Percentiles rank a stretch among this genome's conserved stretches.
phyloP scores from a whole-genome alignment of 2,329 filamentous ascomycete genomes.

The Nannizzia gypsea region DNA sequence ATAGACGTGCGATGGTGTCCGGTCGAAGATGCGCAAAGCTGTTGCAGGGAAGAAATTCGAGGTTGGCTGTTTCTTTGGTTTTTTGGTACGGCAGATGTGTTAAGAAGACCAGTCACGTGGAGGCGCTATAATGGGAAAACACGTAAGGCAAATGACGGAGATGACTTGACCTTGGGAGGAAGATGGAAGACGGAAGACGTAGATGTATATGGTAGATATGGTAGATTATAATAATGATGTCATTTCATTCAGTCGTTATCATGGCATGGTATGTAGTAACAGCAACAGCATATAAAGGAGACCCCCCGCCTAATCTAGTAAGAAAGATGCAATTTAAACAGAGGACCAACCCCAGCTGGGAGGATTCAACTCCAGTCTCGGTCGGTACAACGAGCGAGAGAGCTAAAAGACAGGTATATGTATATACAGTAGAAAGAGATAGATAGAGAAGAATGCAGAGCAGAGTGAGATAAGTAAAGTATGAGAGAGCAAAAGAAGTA shows the following conservation, averaged over 20 bases:
- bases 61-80: neutral
- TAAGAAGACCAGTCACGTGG: no score
- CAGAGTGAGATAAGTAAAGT: neutral
- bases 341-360: neutral
- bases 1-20: neutral
- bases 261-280: neutral
- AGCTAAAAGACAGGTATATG: neutral
- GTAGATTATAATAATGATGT: no score
- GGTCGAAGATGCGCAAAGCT: neutral
- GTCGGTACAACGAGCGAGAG: neutral
- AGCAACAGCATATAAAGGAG: neutral
- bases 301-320: neutral
- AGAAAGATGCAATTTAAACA: neutral
- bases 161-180: neutral
- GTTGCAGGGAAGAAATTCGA: neutral
- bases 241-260: neutral
- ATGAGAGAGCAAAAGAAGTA: neutral
- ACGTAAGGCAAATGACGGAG: no score
- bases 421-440: neutral
- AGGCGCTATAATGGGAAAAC: no score
- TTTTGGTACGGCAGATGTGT: neutral
- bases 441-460: slow-evolving; percentile 7
- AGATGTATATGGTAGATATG: no score
- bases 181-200: neutral
- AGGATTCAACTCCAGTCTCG: neutral